Conservation (phyloP, 371 early-diverging fungal species). For the Umbelopsis sp. region DNA sequence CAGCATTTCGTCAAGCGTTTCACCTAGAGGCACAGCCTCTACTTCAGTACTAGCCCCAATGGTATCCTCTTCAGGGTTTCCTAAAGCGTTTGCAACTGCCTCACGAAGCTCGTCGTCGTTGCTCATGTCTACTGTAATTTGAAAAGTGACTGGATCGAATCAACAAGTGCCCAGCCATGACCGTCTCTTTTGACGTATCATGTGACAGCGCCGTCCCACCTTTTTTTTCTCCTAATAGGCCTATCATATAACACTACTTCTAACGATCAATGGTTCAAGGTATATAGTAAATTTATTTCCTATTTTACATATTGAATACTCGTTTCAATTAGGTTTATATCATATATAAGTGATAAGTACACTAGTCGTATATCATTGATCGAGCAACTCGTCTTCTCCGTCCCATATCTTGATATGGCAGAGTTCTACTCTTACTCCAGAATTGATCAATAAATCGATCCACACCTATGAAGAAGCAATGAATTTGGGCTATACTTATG, state of each 20-base stretch:
- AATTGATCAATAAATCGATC: constrained; percentile 64
- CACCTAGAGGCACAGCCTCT: not conserved
- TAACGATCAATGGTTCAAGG: too few species aligned
- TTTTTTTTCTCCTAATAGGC: too few species aligned
- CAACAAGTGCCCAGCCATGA: too few species aligned
- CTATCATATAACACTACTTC: too few species aligned
- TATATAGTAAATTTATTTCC: too few species aligned
- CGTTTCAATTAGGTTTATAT: not conserved
- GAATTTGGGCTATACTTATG: too few species aligned
- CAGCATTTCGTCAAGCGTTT: constrained; percentile 59
- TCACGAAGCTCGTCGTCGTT: constrained; percentile 4
- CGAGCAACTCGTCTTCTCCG: constrained; percentile 46
- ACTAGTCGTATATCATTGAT: not conserved
- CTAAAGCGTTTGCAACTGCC: constrained; percentile 1
- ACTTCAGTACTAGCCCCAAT: not conserved
- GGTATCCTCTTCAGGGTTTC: not conserved
- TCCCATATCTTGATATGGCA: constrained; percentile 64
- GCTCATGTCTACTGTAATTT: not conserved
- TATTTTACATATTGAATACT: not conserved
- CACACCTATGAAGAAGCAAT: constrained; percentile 39
- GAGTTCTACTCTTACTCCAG: constrained; percentile 65
- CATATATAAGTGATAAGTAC: not conserved
- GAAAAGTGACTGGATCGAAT: not conserved
- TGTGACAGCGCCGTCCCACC: too few species aligned
- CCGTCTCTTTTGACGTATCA: too few species aligned